Base-by-base conservation (phyloP, 2,329 filamentous ascomycete species). In the Cordyceps cateniannulata region DNA sequence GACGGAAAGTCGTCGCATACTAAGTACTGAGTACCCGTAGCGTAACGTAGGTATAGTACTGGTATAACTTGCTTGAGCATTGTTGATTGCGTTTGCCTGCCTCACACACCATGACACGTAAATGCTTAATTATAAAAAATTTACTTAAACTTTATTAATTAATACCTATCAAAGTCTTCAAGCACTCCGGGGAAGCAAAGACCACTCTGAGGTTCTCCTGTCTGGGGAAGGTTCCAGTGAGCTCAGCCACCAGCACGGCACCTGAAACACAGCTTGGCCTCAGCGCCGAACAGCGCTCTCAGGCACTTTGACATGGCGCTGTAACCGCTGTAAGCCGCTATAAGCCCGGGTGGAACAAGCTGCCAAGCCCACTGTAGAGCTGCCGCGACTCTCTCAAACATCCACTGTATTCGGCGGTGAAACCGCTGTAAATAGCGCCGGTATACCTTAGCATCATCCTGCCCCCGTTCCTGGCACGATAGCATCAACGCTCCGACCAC, bases 401-500 rank as follows among this genome's bases (percentile, higher is more conserved):
- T 35, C 10, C 32, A 12, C 32, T 35, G 32, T 35, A 35, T 35
- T 35, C 32, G 32, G 32, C 4, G 8, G 10, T 35, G 32, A 35
- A 35, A 35, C 32, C 32, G 16, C 38, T 40, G 10, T 16, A 18
- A n/a, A 42, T 12, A 35, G 14, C 10, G 32, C 32, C 27, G 27
- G 8, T 32, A 8, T 8, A 32, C 29, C 29, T 12, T 35, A 42
- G 38, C 38, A 42, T 42, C 38, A 42, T 42, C 24, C 45, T 2
- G 18, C 45, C 45, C 22, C 16, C 1, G n/a, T 20, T 18, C 38
- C 38, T 16, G 7, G 52, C 52, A 32, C 27, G 52, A 55, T 55
- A 55, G 38, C 52, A 55, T 55, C 52, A 32, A 55, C 52, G 52
- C 52, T 38, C 24, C 52, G 38, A 55, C 52, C 38, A 40, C 18